A percentile compares a stretch with the other conserved stretches of the same genome.
phyloP scores from a whole-genome alignment of 345 rosid genomes.

The Arabis hirsuta region DNA sequence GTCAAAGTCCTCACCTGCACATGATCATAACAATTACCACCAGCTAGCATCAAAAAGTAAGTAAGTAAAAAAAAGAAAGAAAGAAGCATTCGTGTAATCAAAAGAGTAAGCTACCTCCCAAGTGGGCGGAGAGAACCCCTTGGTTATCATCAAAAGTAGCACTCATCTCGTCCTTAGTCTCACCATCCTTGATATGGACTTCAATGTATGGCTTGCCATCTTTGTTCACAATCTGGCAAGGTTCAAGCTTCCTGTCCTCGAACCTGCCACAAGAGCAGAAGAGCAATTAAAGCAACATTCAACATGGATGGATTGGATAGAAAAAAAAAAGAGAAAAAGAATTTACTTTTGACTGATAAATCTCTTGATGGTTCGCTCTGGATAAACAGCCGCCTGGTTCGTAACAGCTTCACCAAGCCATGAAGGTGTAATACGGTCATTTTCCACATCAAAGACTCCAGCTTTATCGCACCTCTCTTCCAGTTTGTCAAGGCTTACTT shows the following conservation, averaged over 20 bases:
- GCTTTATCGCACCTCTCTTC: conserved; percentile 80
- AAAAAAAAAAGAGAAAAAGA: no score
- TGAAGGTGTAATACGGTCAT: conserved; percentile 60
- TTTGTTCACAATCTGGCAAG: conserved; percentile 72
- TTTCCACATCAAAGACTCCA: no score
- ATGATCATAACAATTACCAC: background rate
- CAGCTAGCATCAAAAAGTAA: background rate
- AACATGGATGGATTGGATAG: no score
- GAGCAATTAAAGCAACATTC: no score
- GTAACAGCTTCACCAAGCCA: conserved; percentile 95
- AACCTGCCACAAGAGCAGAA: conserved; percentile 37
- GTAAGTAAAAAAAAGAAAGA: background rate
- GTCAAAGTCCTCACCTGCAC: conserved; percentile 69
- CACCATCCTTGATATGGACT: conserved; percentile 60
- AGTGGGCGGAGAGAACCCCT: conserved; percentile 46
- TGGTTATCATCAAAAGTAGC: no score
- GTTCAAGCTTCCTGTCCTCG: conserved; percentile 61
- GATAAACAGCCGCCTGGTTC: conserved; percentile 63
- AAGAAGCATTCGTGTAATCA: no score
- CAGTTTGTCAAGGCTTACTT: conserved; percentile 82
- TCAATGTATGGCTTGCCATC: conserved; percentile 76
- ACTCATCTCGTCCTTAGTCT: conserved; percentile 43
- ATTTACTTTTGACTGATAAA: conserved; percentile 57
- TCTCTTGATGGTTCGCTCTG: conserved; percentile 58
- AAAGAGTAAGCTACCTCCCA: conserved; percentile 37